Conservation (phyloP, 345 rosid species). For the Punica granatum region DNA sequence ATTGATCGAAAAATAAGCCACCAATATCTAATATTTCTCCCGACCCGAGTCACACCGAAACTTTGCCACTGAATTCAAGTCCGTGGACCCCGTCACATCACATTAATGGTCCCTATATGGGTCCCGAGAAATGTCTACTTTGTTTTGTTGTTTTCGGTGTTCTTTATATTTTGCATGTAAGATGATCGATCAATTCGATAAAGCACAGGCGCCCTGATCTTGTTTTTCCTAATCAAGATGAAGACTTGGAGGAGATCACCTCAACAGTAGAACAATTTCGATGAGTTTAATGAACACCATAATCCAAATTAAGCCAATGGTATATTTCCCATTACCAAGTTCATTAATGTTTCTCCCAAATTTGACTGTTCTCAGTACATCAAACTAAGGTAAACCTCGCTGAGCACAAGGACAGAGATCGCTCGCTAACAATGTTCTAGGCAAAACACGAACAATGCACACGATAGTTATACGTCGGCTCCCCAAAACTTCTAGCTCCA, state of each 20-base stretch:
- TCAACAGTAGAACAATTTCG: neutral
- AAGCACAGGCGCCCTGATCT: neutral
- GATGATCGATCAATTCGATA: too few species aligned
- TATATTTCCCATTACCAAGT: neutral
- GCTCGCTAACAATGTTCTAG: neutral
- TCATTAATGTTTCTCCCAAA: neutral
- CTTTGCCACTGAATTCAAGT: neutral
- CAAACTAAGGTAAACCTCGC: neutral
- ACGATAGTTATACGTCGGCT: neutral
- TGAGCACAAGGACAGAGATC: neutral
- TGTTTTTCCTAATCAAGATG: neutral
- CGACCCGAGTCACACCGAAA: neutral
- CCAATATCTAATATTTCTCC: neutral
- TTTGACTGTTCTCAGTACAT: too few species aligned
- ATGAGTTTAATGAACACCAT: neutral
- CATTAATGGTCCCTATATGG: neutral
- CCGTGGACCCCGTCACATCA: neutral
- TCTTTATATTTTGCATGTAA: too few species aligned
- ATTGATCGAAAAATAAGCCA: neutral
- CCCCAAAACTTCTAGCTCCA: neutral
- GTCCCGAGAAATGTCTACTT: neutral
- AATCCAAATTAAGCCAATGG: neutral
- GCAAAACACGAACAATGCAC: neutral
- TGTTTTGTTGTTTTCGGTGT: too few species aligned
- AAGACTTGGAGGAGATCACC: neutral